Base-by-base conservation (phyloP, 345 rosid genomes). In the Camelina neglecta region DNA sequence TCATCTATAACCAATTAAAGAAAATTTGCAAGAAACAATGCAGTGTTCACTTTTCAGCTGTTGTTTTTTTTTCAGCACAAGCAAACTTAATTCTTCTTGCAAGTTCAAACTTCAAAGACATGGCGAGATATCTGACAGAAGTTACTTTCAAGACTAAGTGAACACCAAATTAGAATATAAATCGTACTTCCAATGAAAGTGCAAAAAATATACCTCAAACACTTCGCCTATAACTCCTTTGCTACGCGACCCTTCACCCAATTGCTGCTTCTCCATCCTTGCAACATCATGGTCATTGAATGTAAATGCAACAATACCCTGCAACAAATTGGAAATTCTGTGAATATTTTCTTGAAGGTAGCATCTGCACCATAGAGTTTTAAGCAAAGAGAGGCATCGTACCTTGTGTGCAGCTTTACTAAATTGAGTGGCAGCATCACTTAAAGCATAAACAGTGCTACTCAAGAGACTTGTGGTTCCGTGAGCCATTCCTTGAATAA, bases 331-430 rank as follows among this genome's bases (percentile, higher is more conserved):
- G 65, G 75, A 12, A 73, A 42, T 38, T 67, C 50, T 59, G 24
- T 71, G 59, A 23, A 39, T 67, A 57, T 65, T 68, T 44, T 69
- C 29, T 36, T 12, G 44, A 62, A 45, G 74, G 75, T 51, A 29
- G 57, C 23, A 4, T 60, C 33, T 72, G 13, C 36, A 72, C 12
- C 47, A 21, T 65, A 38, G 59, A 35, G 55, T 33, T 59, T 55
- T 18, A 53, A 74, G 35, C 44, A 78, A 77, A 57, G 45, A 81
- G 38, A 59, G 44, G 66, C 35, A 54, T 56, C 42, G 39, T 86
- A 94, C 98, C 97, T 94, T 91, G 79, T 88, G 98, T 70, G 97
- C 98, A 81, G 96, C 96, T 87, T 89, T 94, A 84, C 94, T 91
- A 82, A 94, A 94, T 67, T 94, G 98, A 75, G 96, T 88, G 76